Evolutionary conservation across 2,329 filamentous ascomycete genomes (phyloP), one percentile per base, ranked within the genome.

Genomic region (Monosporascus cannonballus): DNA sequence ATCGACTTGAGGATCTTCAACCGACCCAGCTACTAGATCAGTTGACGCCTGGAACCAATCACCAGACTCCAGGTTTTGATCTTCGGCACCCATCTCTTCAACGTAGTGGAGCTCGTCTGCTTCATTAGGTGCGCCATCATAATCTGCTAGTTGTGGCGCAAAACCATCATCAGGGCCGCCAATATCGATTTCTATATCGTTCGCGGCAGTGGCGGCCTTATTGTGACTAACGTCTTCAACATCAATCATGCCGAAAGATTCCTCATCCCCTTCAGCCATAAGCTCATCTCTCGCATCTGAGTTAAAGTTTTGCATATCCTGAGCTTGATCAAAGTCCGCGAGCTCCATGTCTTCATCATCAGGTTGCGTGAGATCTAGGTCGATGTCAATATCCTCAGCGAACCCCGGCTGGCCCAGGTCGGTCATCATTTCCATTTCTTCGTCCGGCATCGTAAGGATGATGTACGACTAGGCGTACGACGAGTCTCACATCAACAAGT

Each of bases 381-480:
- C 67, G 54, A 69, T 67, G 51, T 69, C 67, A 54, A 68, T 69
- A 46, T 69, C 67, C 49, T 69, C 65, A 20, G 51, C 61, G 25
- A 61, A 62, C 20, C 58, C 64, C 42, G 55, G 18, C 14, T 61
- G 66, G 52, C 62, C 61, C 45, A 67, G 61, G 53, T 68, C 67
- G 46, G 65, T 59, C 18, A 59, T 60, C 53, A 69, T 67, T 44
- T 69, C 67, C 67, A 69, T 69, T 50, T 67, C 67, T 50, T 68
- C 66, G 48, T 56, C 61, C 30, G 67, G 61, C 66, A 69, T 69
- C 34, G 49, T 61, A 27, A n/a, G 9, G 25, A 6, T 46, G 24
- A 27, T 25, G 25, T 46, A 20, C 9, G 22, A 25, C 25, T 17
- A n/a, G 42, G 22, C n/a, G n/a, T n/a, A 17, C 11, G 24, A 22